phyloP scores from a whole-genome alignment of 2,329 filamentous ascomycete species.

The Gaeumannomyces sp. region DNA sequence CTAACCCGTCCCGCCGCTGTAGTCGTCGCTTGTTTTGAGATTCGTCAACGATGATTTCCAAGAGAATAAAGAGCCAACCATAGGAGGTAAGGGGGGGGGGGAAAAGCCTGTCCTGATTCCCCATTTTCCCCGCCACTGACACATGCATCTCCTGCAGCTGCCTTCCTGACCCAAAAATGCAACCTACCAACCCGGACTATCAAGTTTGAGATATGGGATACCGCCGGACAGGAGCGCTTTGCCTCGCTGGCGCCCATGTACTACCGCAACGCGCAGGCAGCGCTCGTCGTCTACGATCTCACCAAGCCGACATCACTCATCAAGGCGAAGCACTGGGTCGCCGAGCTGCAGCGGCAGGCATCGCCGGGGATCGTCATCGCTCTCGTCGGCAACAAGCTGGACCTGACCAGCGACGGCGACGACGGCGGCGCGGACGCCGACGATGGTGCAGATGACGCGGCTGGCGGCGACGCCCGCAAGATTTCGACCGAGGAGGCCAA shows the following conservation, averaged over 20 bases:
- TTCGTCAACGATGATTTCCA: conserved; percentile 99
- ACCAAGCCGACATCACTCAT: conserved; percentile 92
- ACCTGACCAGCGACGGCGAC: conserved; percentile 64
- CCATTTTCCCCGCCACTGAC: background rate
- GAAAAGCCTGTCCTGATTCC: background rate
- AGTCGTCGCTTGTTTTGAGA: conserved; percentile 95
- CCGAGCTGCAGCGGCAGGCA: conserved; percentile 92
- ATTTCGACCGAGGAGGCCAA: conserved; percentile 87
- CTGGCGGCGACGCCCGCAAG: conserved; percentile 67
- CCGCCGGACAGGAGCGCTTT: conserved; percentile 94
- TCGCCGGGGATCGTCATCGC: conserved; percentile 96
- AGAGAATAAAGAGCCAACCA: conserved; percentile 99
- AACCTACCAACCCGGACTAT: conserved; percentile 88
- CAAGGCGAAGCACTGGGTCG: conserved; percentile 98
- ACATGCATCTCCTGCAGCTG: conserved; percentile 50
- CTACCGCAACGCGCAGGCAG: conserved; percentile 97
- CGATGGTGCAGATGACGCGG: conserved; percentile 52
- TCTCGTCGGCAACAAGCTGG: conserved; percentile 93
- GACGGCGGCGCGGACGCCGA: conserved; percentile 39
- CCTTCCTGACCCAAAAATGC: conserved; percentile 98
- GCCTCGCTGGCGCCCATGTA: conserved; percentile 97
- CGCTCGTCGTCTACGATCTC: conserved; percentile 96
- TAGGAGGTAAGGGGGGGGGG: conserved; percentile 64
- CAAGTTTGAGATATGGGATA: conserved; percentile 97
- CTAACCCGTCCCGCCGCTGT: conserved; percentile 15